Conservation (phyloP, 106 monocot species). For the Apostasia ramifera region DNA sequence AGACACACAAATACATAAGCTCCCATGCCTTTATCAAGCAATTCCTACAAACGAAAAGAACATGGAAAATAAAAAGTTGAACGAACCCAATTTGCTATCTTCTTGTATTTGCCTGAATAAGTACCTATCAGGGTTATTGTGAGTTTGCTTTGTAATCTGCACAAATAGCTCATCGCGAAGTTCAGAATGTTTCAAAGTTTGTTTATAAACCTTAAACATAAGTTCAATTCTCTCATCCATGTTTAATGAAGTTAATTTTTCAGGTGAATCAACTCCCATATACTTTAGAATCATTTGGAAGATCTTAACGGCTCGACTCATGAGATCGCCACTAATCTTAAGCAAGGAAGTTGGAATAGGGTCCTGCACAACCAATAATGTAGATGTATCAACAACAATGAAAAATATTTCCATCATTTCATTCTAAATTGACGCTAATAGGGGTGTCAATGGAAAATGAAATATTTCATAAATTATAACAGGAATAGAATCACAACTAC, state of each 20-base stretch:
- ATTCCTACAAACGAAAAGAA: slow-evolving; percentile 28
- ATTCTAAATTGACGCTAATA: not conserved
- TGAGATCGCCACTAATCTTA: slow-evolving; percentile 72
- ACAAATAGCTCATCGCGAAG: slow-evolving; percentile 92
- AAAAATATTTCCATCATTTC: not conserved
- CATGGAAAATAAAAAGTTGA: slow-evolving; percentile 4
- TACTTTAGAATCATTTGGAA: slow-evolving; percentile 87
- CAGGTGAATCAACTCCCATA: slow-evolving; percentile 85
- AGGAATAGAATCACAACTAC: too few species aligned
- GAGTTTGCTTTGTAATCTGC: slow-evolving; percentile 94
- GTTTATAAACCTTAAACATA: slow-evolving; percentile 83
- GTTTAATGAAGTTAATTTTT: slow-evolving; percentile 40
- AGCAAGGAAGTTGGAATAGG: slow-evolving; percentile 94
- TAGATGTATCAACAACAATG: not conserved
- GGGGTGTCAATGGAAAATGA: too few species aligned
- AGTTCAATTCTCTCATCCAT: slow-evolving; percentile 83
- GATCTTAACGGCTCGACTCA: slow-evolving; percentile 75
- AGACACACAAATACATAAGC: slow-evolving; percentile 89
- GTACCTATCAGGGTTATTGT: slow-evolving; percentile 88
- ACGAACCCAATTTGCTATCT: not conserved
- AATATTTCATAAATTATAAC: too few species aligned
- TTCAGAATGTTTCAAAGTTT: slow-evolving; percentile 78
- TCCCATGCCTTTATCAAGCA: slow-evolving; percentile 86
- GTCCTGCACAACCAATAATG: slow-evolving; percentile 43
- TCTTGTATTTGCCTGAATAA: not conserved